Evolutionary conservation across 139 green algal genomes (phyloP).

Genomic region (Volvox africanus): DNA sequence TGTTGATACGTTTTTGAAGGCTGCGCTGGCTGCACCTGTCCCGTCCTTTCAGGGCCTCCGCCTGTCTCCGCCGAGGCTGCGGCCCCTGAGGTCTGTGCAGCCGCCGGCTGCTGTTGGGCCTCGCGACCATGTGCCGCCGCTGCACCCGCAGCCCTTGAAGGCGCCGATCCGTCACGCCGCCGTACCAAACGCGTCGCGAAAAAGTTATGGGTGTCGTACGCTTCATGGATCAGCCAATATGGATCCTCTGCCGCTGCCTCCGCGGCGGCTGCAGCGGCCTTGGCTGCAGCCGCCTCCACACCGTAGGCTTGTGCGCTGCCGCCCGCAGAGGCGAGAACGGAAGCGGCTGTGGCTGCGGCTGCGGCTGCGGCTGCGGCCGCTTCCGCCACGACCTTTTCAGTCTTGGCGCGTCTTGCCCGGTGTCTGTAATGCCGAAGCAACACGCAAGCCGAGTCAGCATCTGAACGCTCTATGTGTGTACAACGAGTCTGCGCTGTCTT

Average conservation of each 20-base stretch:
- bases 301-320: neutral
- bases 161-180: neutral
- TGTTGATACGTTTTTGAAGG: neutral
- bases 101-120: constrained; percentile 1
- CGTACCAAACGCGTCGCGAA: neutral
- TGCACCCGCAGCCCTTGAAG: neutral
- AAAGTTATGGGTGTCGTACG: constrained; percentile 42
- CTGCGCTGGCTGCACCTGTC: neutral
- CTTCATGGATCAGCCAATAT: constrained; percentile 35
- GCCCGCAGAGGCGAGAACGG: too few relatives aligned
- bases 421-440: neutral
- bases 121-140: neutral
- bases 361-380: neutral
- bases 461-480: too few relatives aligned
- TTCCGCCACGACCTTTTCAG: neutral
- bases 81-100: neutral
- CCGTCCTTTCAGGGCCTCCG: neutral
- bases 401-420: neutral
- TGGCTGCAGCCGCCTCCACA: neutral
- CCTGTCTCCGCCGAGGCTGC: neutral
- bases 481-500: too few relatives aligned
- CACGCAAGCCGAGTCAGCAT: too few relatives aligned
- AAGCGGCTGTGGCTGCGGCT: too few relatives aligned
- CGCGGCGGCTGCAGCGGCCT: constrained; percentile 2
- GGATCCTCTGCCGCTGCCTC: constrained; percentile 21